These are phyloP conservation scores for Flaveria floridana DNA, from an alignment of 140 eudicot genomes.

Conservation along the genomic window DNA sequence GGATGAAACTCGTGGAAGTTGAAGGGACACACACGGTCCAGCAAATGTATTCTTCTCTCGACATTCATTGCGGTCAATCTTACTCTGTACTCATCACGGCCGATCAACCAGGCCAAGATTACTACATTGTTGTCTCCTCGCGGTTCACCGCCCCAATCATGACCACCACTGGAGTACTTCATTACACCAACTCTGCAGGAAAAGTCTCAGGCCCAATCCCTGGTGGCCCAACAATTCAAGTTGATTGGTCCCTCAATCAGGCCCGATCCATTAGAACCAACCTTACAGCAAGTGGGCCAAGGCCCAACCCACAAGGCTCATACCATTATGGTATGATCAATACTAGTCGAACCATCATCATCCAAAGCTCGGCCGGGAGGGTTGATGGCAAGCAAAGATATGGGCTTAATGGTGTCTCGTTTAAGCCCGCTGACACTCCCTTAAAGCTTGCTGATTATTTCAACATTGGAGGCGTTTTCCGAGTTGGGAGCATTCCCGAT, in stretches of 20 bases:
- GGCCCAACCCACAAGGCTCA: constrained; percentile 98
- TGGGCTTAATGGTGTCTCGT: constrained; percentile 80
- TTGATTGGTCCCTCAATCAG: constrained; percentile 86
- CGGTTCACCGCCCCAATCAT: constrained; percentile 59
- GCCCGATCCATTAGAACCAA: constrained; percentile 87
- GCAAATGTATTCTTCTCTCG: constrained; percentile 71
- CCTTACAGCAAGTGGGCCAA: constrained; percentile 97
- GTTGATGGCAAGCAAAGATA: constrained; percentile 74
- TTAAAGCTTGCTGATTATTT: constrained; percentile 83
- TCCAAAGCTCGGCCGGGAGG: constrained; percentile 68
- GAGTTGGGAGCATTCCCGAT: constrained; percentile 62
- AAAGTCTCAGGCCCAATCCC: constrained; percentile 75
- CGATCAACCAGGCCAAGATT: constrained; percentile 65
- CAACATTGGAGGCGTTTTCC: constrained; percentile 69
- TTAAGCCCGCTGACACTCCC: constrained; percentile 73
- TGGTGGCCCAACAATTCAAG: constrained; percentile 74
- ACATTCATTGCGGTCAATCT: constrained; percentile 86
- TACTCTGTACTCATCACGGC: constrained; percentile 73
- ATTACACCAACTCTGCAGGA: constrained; percentile 54
- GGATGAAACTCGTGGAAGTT: constrained; percentile 79
- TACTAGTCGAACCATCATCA: constrained; percentile 67
- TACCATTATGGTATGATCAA: constrained; percentile 94
- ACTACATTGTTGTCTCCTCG: constrained; percentile 68
- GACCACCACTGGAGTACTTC: constrained; percentile 68
- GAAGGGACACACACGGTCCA: constrained; percentile 93